phyloP scores from a whole-genome alignment of 208 protist species.

The Trypanosoma avium region DNA sequence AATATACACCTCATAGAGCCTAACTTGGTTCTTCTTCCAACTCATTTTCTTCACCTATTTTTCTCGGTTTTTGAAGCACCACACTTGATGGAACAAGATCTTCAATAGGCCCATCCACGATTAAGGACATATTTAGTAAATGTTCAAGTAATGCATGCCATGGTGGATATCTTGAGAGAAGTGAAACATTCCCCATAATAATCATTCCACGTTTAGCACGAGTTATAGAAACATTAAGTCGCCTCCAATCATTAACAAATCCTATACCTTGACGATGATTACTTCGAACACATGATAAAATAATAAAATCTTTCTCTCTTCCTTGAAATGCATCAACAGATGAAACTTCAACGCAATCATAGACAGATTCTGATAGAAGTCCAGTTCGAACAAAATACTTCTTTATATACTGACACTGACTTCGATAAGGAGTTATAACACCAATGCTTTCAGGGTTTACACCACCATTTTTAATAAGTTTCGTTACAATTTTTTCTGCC shows the following conservation, averaged over 20 bases:
- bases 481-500: conserved; percentile 92
- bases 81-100: conserved; percentile 22
- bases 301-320: conserved; percentile 98
- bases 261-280: conserved; percentile 96
- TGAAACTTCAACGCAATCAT: conserved; percentile 92
- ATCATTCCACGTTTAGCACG: conserved; percentile 95
- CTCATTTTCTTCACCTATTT: background rate
- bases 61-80: conserved; percentile 21
- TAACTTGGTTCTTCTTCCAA: conserved; percentile 22
- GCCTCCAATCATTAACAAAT: conserved; percentile 95
- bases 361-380: conserved; percentile 55
- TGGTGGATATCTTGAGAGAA: conserved; percentile 54
- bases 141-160: conserved; percentile 24
- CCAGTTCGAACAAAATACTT: conserved; percentile 85
- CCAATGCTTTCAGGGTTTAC: conserved; percentile 92
- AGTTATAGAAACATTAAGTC: conserved; percentile 98
- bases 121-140: conserved; percentile 21
- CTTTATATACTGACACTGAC: conserved; percentile 93
- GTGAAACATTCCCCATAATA: conserved; percentile 95
- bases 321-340: conserved; percentile 97
- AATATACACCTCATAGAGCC: no score
- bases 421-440: conserved; percentile 98
- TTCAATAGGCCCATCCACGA: conserved; percentile 26
- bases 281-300: conserved; percentile 96
- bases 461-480: conserved; percentile 61